Evolutionary conservation across 2,329 filamentous ascomycete species (phyloP), one percentile per base, ranked within the genome.

Genomic region (Onygena corvina): DNA sequence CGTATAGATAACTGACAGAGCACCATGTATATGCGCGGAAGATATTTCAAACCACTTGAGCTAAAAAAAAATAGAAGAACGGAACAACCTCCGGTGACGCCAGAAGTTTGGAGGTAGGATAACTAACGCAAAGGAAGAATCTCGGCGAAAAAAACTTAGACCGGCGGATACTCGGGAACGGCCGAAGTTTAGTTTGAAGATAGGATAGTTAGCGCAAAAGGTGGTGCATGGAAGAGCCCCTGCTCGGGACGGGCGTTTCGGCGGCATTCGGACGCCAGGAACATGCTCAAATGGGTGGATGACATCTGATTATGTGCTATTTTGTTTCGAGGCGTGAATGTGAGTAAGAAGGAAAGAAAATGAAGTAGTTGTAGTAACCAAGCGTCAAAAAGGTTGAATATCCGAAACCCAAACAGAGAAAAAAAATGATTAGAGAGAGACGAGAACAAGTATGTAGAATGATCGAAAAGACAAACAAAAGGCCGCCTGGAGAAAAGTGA

Each of bases 341-440:
- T 36, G 34, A 21, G 35, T 21, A 40, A 23, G 29, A 11, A 11
- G 3, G 29, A 11, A 38, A 11, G n/a, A n/a, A n/a, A 8, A 35
- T 14, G 33, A 9, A 16, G 14, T 14, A 14, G 34, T 20, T 38
- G 34, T 20, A 30, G 9, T 38, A 18, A 38, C 34, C n/a, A 6
- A 38, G 34, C 12, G 33, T 38, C 34, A 38, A 38, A 14, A 25
- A 11, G 14, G 12, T 42, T 25, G n/a, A n/a, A n/a, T 42, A 42
- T 42, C 38, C 38, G 38, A 42, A 14, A 42, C 38, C 38, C 38
- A 42, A 42, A 42, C 12, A 42, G 21, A n/a, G 27, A 23, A 40
- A 14, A 2, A 23, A 42, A 14, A 8, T 20, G 16, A 42, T 3
- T 1, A n/a, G 27, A 14, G 9, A 5, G 11, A 14, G 6, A 7